A percentile compares a stretch with the other conserved stretches of the same genome.
Evolutionary conservation across 257 asterid genomes (phyloP).

Genomic region (Solanum arcanum): DNA sequence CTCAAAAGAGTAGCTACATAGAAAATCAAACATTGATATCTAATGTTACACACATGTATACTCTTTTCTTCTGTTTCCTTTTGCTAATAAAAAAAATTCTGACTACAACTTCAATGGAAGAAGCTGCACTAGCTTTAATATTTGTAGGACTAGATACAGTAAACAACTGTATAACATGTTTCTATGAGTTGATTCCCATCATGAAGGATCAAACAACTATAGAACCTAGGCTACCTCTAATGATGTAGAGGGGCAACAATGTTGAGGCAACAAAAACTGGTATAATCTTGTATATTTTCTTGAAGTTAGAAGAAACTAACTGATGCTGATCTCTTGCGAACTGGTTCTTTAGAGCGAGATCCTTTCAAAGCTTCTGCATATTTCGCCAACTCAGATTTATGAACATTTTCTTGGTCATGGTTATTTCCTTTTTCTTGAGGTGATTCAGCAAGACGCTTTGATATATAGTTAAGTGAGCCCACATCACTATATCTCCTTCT

Average conservation of each 20-base stretch:
- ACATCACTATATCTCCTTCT: background rate
- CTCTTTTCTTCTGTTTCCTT: background rate
- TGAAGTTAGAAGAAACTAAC: constrained; percentile 25
- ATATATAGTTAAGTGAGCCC: background rate
- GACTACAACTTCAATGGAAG: background rate
- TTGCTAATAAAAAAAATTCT: background rate
- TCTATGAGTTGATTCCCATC: background rate
- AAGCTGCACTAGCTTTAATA: background rate
- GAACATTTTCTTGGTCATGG: constrained; percentile 12
- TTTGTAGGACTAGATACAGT: background rate
- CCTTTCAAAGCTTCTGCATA: constrained; percentile 70
- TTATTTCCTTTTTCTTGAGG: background rate
- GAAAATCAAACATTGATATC: background rate
- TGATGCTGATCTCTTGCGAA: constrained; percentile 36
- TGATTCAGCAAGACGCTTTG: background rate
- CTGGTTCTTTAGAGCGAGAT: constrained; percentile 24
- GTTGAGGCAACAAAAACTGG: background rate
- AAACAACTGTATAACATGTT: background rate
- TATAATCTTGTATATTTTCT: background rate
- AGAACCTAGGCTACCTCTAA: background rate
- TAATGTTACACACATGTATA: background rate
- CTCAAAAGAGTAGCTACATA: background rate
- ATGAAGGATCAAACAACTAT: background rate
- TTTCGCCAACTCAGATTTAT: constrained; percentile 49
- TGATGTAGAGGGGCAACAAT: background rate